These are phyloP conservation scores for Ophiocordyceps camponoti-leonardi DNA, from an alignment of 2,329 filamentous ascomycete genomes.

Conservation along the genomic window DNA sequence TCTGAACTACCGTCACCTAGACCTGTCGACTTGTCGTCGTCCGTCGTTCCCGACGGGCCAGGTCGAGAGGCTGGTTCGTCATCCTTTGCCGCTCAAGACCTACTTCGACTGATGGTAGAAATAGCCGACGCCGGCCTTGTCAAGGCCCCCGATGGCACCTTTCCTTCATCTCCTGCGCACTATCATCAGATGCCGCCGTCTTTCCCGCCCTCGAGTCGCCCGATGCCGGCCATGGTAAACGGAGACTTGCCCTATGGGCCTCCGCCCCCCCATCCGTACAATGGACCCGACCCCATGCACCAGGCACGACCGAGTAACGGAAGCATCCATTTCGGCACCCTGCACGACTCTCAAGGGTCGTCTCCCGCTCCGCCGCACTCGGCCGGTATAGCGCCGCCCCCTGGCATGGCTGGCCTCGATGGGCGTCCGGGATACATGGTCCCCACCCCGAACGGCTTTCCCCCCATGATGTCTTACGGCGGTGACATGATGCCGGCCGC, in stretches of 20 bases:
- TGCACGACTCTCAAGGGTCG: constrained; percentile 36
- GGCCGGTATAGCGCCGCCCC: constrained; percentile 29
- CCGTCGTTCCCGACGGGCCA: neutral
- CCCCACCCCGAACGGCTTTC: constrained; percentile 16
- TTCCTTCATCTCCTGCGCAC: constrained; percentile 15
- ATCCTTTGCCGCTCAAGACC: neutral
- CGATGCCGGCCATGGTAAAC: constrained; percentile 13
- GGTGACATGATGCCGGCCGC: constrained; percentile 16
- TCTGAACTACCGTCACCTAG: neutral
- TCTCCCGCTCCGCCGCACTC: constrained; percentile 37
- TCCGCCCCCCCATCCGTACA: constrained; percentile 14
- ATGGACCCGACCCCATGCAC: constrained; percentile 22
- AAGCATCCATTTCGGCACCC: constrained; percentile 38
- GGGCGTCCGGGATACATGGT: constrained; percentile 16
- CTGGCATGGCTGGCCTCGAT: constrained; percentile 21
- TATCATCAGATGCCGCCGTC: constrained; percentile 27
- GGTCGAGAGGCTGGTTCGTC: neutral
- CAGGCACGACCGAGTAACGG: constrained; percentile 36
- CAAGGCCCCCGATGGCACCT: constrained; percentile 6
- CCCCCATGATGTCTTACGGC: constrained; percentile 19
- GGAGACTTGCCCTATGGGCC: constrained; percentile 15
- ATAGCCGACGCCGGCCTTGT: neutral
- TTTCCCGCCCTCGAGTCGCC: constrained; percentile 19
- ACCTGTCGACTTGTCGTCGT: neutral
- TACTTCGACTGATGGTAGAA: neutral